Evolutionary conservation across 148 eudicot genomes (phyloP).

Genomic region (Heliamphora exappendiculata): DNA sequence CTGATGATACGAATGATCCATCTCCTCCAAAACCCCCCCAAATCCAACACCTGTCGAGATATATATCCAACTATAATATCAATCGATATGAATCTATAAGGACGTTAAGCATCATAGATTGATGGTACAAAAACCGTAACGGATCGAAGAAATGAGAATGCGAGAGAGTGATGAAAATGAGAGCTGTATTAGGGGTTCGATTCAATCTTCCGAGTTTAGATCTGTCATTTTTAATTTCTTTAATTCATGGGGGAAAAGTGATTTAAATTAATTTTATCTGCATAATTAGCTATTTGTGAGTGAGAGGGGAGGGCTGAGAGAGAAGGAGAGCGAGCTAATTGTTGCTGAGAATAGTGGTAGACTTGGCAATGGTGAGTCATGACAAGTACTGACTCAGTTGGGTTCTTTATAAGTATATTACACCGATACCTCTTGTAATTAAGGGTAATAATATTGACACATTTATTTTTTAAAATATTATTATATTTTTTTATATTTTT

Average conservation of each 20-base stretch:
- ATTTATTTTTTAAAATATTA: no score
- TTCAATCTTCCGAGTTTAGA: conserved; percentile 1
- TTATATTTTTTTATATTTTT: no score
- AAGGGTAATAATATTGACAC: no score
- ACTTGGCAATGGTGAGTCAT: neutral
- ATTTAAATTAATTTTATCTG: neutral
- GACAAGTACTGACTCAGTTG: neutral
- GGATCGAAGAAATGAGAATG: conserved; percentile 6
- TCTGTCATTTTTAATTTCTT: neutral
- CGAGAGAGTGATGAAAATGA: neutral
- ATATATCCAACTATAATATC: neutral
- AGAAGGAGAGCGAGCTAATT: no score
- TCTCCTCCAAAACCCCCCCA: neutral
- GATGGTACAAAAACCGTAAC: neutral
- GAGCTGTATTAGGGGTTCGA: conserved; percentile 9
- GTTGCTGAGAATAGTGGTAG: neutral
- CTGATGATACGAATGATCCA: conserved; percentile 2
- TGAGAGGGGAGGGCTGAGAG: neutral
- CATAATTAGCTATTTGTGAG: neutral
- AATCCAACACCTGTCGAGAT: neutral
- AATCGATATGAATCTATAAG: no score
- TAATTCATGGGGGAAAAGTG: neutral
- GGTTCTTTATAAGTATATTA: no score
- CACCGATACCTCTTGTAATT: no score
- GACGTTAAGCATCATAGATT: neutral